Evolutionary conservation across 257 asterid genomes (phyloP).

Genomic region (Mitragyna speciosa): DNA sequence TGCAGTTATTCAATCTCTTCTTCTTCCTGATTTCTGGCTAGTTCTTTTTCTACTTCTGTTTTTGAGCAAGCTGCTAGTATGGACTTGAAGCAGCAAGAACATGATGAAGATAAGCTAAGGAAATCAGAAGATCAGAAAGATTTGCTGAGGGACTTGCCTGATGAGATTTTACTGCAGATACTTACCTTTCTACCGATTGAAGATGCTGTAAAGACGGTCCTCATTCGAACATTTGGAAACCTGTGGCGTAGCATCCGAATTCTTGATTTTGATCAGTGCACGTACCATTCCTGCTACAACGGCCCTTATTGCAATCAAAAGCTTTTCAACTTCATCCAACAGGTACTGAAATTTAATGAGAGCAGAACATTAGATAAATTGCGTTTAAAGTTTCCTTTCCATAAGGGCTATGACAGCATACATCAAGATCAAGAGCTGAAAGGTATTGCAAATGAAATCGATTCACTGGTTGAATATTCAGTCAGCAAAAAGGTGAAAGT

Average conservation of each 20-base stretch:
- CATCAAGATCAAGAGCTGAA: background rate
- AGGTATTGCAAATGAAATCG: constrained; percentile 16
- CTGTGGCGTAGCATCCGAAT: constrained; percentile 29
- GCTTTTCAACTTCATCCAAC: constrained; percentile 21
- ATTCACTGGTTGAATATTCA: constrained; percentile 29
- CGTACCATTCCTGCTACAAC: constrained; percentile 2
- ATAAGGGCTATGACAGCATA: background rate
- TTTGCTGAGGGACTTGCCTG: constrained; percentile 30
- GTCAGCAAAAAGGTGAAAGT: constrained; percentile 31
- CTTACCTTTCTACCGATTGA: constrained; percentile 29
- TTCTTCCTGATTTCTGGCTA: background rate
- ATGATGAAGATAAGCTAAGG: background rate
- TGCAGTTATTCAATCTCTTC: background rate
- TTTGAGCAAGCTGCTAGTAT: background rate
- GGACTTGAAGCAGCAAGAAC: background rate
- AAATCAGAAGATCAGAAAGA: constrained; percentile 16
- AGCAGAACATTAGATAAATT: constrained; percentile 21
- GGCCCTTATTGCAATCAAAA: constrained; percentile 5
- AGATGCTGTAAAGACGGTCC: constrained; percentile 28
- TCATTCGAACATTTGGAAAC: constrained; percentile 29
- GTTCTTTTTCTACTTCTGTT: background rate
- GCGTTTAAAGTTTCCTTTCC: constrained; percentile 17
- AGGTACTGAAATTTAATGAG: constrained; percentile 21
- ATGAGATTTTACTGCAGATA: constrained; percentile 28
- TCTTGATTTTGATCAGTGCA: constrained; percentile 30